phyloP scores from a whole-genome alignment of 352 stramenopile species.

The Globisporangium nagaii region DNA sequence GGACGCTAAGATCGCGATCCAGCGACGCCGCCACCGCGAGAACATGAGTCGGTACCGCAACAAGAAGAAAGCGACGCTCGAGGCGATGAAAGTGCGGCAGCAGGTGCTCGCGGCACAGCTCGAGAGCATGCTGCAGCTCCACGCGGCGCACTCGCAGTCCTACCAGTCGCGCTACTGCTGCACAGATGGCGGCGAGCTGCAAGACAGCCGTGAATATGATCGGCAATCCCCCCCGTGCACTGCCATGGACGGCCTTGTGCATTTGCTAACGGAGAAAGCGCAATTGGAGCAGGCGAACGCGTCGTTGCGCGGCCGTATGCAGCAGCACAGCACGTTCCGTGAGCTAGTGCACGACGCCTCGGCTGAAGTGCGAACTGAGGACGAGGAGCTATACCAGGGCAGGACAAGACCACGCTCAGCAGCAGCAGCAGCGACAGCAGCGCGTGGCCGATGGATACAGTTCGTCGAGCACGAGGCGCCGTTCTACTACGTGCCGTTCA shows the following conservation, averaged over 20 bases:
- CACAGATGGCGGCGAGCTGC: too few relatives aligned
- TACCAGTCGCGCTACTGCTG: not conserved
- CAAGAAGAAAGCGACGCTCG: constrained; percentile 40
- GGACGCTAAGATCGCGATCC: too few relatives aligned
- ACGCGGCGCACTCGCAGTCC: not conserved
- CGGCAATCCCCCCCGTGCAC: too few relatives aligned
- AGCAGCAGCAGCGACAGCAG: not conserved
- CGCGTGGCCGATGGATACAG: not conserved
- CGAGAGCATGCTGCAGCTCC: constrained; percentile 6
- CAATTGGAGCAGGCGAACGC: not conserved
- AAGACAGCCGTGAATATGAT: too few relatives aligned
- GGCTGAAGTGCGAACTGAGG: too few relatives aligned
- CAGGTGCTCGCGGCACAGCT: constrained; percentile 22
- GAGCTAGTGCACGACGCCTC: not conserved
- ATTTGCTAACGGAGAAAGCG: not conserved
- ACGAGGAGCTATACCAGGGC: too few relatives aligned
- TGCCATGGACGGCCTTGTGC: not conserved
- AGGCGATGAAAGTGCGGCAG: constrained; percentile 22
- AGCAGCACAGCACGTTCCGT: too few relatives aligned
- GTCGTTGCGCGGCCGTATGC: not conserved
- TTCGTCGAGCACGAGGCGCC: not conserved
- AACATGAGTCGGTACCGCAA: constrained; percentile 40
- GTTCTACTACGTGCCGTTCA: not conserved
- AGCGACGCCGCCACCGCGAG: constrained; percentile 32
- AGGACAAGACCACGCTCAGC: not conserved